These are phyloP conservation scores for Suillus cothurnatus DNA, from an alignment of 768 basidiomycete species.

Conservation along the genomic window DNA sequence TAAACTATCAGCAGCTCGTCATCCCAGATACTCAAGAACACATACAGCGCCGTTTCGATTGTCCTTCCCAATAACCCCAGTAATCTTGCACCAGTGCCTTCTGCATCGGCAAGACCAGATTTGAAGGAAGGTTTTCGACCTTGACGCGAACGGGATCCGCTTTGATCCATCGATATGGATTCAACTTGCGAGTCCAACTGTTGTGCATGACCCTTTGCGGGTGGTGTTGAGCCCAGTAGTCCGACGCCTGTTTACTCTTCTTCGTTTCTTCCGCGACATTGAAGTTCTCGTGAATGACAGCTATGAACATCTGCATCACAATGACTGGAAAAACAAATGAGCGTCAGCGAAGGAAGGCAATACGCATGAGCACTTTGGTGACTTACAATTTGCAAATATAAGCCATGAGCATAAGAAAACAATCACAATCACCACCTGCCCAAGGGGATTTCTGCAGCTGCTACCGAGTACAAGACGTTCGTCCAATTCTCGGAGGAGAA, in stretches of 20 bases:
- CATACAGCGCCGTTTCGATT: conserved; percentile 25
- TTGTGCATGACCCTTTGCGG: conserved; percentile 43
- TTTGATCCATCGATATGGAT: conserved; percentile 86
- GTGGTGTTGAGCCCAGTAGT: conserved; percentile 64
- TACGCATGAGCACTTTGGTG: not conserved
- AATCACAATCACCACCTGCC: conserved; percentile 71
- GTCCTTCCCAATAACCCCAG: conserved; percentile 40
- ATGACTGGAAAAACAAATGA: conserved; percentile 58
- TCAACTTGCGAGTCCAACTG: conserved; percentile 73
- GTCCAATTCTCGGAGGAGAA: conserved; percentile 97
- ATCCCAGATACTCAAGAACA: conserved; percentile 20
- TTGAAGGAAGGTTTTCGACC: conserved; percentile 71
- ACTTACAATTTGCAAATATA: conserved; percentile 89
- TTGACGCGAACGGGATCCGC: conserved; percentile 72
- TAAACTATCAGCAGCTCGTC: conserved; percentile 22
- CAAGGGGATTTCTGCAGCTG: conserved; percentile 61
- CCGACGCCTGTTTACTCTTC: conserved; percentile 74
- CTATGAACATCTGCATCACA: conserved; percentile 93
- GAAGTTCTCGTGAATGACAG: conserved; percentile 97
- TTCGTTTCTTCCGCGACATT: conserved; percentile 90
- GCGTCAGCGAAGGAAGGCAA: not conserved
- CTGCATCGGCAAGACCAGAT: conserved; percentile 77
- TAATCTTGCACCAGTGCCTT: conserved; percentile 71
- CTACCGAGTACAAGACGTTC: conserved; percentile 64
- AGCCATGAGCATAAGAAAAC: conserved; percentile 84